phyloP scores from a whole-genome alignment of 148 eudicot species.

The Amaranthus palmeri region DNA sequence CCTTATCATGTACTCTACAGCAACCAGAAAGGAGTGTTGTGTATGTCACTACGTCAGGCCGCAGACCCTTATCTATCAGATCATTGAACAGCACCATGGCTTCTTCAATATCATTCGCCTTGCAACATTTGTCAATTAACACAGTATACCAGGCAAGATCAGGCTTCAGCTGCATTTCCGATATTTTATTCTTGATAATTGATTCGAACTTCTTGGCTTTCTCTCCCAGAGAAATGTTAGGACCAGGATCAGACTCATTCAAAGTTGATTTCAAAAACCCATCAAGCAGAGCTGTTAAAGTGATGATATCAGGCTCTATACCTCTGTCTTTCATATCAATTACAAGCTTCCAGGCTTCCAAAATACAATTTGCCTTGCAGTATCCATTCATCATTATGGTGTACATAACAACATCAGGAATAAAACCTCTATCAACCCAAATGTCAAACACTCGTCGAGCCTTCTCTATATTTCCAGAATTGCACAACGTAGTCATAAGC shows the following conservation, averaged over 20 bases:
- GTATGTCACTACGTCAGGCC: conserved; percentile 53
- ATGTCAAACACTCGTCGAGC: conserved; percentile 50
- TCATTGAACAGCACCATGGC: conserved; percentile 47
- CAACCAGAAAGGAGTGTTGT: conserved; percentile 51
- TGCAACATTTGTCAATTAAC: conserved; percentile 46
- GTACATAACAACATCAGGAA: conserved; percentile 56
- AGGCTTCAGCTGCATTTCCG: conserved; percentile 37
- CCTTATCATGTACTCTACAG: conserved; percentile 29
- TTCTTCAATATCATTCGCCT: conserved; percentile 43
- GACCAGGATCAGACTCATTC: conserved; percentile 13
- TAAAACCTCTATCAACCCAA: conserved; percentile 40
- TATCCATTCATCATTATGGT: conserved; percentile 71
- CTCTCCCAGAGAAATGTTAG: conserved; percentile 7
- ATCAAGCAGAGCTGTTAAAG: conserved; percentile 63
- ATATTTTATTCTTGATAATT: conserved; percentile 34
- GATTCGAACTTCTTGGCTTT: conserved; percentile 21
- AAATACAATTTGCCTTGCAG: conserved; percentile 37
- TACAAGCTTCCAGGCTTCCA: conserved; percentile 49
- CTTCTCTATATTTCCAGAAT: conserved; percentile 44
- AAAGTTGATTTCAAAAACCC: conserved; percentile 37
- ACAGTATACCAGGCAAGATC: conserved; percentile 51
- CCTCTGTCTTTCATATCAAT: conserved; percentile 54
- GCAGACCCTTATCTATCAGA: conserved; percentile 49
- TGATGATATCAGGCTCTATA: conserved; percentile 52
- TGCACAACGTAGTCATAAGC: conserved; percentile 47